These are phyloP conservation scores for Xerocomellus chrysenteron DNA, from an alignment of 768 basidiomycete species.

Conservation along the genomic window DNA sequence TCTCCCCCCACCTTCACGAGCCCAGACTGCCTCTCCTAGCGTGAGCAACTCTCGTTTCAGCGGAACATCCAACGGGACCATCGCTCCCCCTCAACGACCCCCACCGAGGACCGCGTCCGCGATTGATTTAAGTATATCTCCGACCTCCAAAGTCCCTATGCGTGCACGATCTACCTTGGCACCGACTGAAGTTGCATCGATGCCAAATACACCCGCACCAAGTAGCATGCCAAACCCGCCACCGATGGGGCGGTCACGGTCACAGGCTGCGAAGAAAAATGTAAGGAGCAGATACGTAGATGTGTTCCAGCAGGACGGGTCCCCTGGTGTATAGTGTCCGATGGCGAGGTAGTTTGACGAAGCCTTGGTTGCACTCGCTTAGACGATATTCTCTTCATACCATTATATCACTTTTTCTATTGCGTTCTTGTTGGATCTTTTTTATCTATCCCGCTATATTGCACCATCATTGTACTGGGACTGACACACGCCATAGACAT, in stretches of 20 bases:
- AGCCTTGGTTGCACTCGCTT: not conserved
- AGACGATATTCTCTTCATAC: constrained; percentile 13
- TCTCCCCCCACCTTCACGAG: constrained; percentile 77
- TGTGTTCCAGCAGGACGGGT: constrained; percentile 67
- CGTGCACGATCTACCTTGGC: constrained; percentile 67
- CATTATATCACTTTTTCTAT: constrained; percentile 19
- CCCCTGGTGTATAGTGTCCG: constrained; percentile 10
- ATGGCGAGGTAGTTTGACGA: not conserved
- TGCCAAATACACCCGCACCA: constrained; percentile 33
- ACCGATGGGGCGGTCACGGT: constrained; percentile 51
- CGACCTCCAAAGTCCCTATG: constrained; percentile 50
- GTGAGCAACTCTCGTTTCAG: constrained; percentile 38
- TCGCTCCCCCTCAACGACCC: constrained; percentile 15
- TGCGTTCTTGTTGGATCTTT: constrained; percentile 18
- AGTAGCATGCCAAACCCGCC: constrained; percentile 26
- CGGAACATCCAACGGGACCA: constrained; percentile 24
- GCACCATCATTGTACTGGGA: constrained; percentile 1
- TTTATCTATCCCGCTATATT: constrained; percentile 23
- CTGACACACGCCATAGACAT: constrained; percentile 1
- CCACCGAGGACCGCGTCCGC: constrained; percentile 58
- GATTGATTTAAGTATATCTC: constrained; percentile 55
- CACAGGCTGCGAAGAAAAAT: constrained; percentile 66
- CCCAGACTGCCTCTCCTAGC: constrained; percentile 84
- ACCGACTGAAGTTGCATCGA: constrained; percentile 42
- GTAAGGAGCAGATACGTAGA: constrained; percentile 86